These are phyloP conservation scores for Dillenia turbinata DNA, from an alignment of 164 flowering plant genomes.

Conservation along the genomic window DNA sequence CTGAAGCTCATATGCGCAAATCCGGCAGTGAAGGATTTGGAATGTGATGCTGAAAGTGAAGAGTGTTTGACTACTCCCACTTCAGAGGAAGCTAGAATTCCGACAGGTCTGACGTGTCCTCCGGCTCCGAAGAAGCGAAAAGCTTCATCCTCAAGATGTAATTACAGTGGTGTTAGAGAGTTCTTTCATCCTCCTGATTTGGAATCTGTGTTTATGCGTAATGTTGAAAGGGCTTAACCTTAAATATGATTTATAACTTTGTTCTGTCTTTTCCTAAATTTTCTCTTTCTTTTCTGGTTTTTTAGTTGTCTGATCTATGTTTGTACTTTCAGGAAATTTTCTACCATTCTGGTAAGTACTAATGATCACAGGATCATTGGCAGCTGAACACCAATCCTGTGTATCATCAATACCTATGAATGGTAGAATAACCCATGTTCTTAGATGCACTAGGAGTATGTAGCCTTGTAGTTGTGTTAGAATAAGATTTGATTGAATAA, in stretches of 20 bases:
- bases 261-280: no score
- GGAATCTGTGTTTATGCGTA: slow-evolving; percentile 9
- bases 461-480: no score
- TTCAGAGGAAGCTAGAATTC: slow-evolving; percentile 7
- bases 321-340: no score
- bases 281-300: no score
- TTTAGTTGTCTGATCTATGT: no score
- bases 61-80: slow-evolving; percentile 3
- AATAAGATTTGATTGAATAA: no score
- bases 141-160: neutral
- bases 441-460: no score
- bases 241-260: neutral
- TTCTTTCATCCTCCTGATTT: slow-evolving; percentile 12
- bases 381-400: no score
- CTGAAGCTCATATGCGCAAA: slow-evolving; percentile 17
- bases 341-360: no score
- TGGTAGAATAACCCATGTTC: no score
- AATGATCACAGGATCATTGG: no score
- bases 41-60: neutral
- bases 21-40: neutral
- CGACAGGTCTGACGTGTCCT: slow-evolving; percentile 3
- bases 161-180: slow-evolving; percentile 3
- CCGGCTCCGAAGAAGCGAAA: slow-evolving; percentile 12
- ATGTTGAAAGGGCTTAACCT: neutral
- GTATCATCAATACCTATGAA: no score